These are phyloP conservation scores for Clarireedia homoeocarpa DNA, from an alignment of 2,329 filamentous ascomycete genomes.

Conservation along the genomic window DNA sequence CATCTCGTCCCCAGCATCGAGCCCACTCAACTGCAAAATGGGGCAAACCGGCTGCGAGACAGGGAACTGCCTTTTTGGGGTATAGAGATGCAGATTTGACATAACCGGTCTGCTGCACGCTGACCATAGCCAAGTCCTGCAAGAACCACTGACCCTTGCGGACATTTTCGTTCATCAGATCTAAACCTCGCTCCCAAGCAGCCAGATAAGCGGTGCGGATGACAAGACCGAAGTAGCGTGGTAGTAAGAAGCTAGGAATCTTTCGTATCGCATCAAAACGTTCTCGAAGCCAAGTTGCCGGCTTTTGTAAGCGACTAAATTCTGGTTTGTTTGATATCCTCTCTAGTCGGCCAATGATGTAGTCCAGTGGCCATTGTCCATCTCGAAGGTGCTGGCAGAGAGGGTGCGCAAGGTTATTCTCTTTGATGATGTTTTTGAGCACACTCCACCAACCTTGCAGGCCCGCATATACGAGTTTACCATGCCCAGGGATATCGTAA, in stretches of 20 bases:
- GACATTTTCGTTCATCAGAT: conserved; percentile 71
- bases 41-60: conserved; percentile 82
- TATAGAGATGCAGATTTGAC: conserved; percentile 88
- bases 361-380: conserved; percentile 89
- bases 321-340: conserved; percentile 56
- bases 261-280: conserved; percentile 79
- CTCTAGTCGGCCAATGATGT: conserved; percentile 71
- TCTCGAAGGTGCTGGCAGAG: conserved; percentile 88
- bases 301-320: conserved; percentile 54
- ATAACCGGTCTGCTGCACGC: conserved; percentile 80
- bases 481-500: conserved; percentile 78
- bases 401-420: conserved; percentile 89
- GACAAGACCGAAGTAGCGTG: conserved; percentile 86
- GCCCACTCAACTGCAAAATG: conserved; percentile 95
- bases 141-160: conserved; percentile 80
- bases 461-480: conserved; percentile 84
- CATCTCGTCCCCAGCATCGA: conserved; percentile 92
- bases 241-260: conserved; percentile 82
- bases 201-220: conserved; percentile 83
- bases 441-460: conserved; percentile 99
- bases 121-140: conserved; percentile 83
- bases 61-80: conserved; percentile 76
- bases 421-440: conserved; percentile 71
- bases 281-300: conserved; percentile 71
- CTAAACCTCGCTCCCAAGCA: conserved; percentile 68